These are phyloP conservation scores for Tylopilus balloui DNA, from an alignment of 768 basidiomycete genomes.

Conservation along the genomic window DNA sequence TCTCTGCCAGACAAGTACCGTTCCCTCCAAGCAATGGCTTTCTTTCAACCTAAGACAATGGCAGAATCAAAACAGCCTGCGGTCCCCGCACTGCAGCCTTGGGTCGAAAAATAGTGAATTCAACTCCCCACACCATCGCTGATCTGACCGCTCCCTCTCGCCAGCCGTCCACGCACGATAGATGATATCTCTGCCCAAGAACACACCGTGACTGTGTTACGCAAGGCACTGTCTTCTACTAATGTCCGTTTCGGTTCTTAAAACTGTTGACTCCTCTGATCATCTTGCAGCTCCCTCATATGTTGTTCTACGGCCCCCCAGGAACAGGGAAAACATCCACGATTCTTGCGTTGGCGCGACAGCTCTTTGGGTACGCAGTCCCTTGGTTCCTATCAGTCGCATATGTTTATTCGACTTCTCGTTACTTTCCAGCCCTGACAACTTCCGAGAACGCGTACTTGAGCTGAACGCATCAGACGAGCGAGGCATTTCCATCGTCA, in stretches of 20 bases:
- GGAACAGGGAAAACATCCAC: conserved; percentile 99
- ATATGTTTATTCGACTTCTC: neutral
- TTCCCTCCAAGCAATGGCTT: no score
- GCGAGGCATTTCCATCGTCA: conserved; percentile 92
- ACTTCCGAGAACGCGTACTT: conserved; percentile 87
- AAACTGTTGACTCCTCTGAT: conserved; percentile 6
- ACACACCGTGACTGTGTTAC: conserved; percentile 88
- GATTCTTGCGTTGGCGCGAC: conserved; percentile 88
- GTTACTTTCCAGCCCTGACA: conserved; percentile 68
- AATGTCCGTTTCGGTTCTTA: conserved; percentile 55
- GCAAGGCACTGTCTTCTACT: conserved; percentile 84
- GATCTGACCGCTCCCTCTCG: conserved; percentile 4
- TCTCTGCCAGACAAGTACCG: conserved; percentile 4
- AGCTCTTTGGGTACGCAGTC: conserved; percentile 80
- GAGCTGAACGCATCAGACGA: conserved; percentile 99
- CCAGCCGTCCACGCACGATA: conserved; percentile 93
- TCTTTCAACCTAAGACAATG: conserved; percentile 53
- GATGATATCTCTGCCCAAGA: conserved; percentile 98
- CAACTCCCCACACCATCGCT: neutral
- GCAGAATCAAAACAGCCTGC: conserved; percentile 40
- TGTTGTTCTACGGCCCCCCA: conserved; percentile 99
- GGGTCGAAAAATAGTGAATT: conserved; percentile 97
- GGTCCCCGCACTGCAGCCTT: conserved; percentile 72
- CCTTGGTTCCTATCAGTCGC: neutral
- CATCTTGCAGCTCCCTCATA: conserved; percentile 82